phyloP scores from a whole-genome alignment of 164 flowering plant genomes.

The Macadamia tetraphylla region DNA sequence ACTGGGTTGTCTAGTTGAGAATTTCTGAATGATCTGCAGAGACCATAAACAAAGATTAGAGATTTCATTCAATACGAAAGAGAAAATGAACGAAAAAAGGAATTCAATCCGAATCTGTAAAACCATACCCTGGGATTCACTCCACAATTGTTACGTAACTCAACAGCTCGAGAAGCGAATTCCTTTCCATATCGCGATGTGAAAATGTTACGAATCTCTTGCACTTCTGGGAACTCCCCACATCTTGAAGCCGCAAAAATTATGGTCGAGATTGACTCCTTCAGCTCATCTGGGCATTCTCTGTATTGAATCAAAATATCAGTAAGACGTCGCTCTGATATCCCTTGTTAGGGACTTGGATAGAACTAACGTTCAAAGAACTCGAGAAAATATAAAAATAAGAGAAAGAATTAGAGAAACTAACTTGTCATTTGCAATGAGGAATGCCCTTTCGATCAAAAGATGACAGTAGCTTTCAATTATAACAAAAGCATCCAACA shows the following conservation, averaged over 20 bases:
- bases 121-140: constrained; percentile 54
- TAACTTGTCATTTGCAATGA: constrained; percentile 35
- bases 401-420: constrained; percentile 6
- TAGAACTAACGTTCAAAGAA: no score
- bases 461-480: constrained; percentile 52
- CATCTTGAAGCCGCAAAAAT: constrained; percentile 72
- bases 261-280: constrained; percentile 61
- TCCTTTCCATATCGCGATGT: constrained; percentile 65
- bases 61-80: no score
- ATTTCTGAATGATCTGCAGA: constrained; percentile 66
- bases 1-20: constrained; percentile 62
- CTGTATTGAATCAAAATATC: constrained; percentile 22
- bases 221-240: constrained; percentile 87
- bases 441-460: constrained; percentile 28
- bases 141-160: constrained; percentile 63
- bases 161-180: constrained; percentile 55
- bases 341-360: no score
- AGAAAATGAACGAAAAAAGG: neutral
- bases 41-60: neutral
- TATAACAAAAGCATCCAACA: constrained; percentile 50
- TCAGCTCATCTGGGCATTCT: constrained; percentile 71
- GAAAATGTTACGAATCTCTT: constrained; percentile 54
- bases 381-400: no score
- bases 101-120: no score
- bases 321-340: neutral